Percentiles rank a stretch among this genome's conserved stretches.
These are phyloP conservation scores for Suhomyces sp. DNA, from an alignment of 805 yeast species.

Conservation along the genomic window DNA sequence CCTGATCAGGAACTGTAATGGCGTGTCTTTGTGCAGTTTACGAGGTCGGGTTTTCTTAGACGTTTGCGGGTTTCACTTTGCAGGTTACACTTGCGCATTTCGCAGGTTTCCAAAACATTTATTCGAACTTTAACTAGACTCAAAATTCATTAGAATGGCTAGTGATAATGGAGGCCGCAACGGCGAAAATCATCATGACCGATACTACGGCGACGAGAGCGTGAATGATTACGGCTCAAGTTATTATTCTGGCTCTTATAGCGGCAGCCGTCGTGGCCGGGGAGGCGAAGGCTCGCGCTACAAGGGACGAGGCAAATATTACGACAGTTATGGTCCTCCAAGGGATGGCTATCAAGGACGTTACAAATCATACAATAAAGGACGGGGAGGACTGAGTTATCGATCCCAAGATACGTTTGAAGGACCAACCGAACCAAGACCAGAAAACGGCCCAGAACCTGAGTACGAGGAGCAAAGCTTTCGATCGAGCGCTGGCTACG, in stretches of 20 bases:
- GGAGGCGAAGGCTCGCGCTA: constrained; percentile 5
- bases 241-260: background rate
- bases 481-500: background rate
- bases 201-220: constrained; percentile 1
- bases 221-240: background rate
- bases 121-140: background rate
- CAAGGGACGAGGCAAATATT: constrained; percentile 16
- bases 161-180: background rate
- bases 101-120: background rate
- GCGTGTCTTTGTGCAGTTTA: constrained; percentile 1
- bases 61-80: background rate
- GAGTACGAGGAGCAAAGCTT: background rate
- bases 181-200: constrained; percentile 1
- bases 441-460: background rate
- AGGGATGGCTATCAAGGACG: constrained; percentile 8
- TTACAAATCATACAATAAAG: constrained; percentile 2
- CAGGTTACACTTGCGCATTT: background rate
- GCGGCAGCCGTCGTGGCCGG: constrained; percentile 5
- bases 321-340: constrained; percentile 7
- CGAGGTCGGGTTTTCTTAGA: background rate
- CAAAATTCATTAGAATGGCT: background rate
- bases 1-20: constrained; percentile 12
- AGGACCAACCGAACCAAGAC: constrained; percentile 1
- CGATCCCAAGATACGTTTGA: background rate
- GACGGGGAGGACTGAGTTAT: background rate